A percentile compares a stretch with the other conserved stretches of the same genome.
These are phyloP conservation scores for Tagetes patula DNA, from an alignment of 129 eudicot species.

Conservation along the genomic window DNA sequence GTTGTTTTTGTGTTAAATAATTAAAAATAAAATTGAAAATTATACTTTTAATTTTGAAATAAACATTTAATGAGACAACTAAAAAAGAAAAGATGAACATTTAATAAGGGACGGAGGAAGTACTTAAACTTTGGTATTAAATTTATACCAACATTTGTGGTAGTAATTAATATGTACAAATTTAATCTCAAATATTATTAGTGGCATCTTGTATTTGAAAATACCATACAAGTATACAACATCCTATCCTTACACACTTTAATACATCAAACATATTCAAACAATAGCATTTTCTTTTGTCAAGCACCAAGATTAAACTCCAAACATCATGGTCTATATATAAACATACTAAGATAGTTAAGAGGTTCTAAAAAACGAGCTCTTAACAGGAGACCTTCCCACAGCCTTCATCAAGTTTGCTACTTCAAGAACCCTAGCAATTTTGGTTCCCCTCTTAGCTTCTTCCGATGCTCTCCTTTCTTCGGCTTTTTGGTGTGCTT, in stretches of 20 bases:
- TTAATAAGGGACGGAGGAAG: no score
- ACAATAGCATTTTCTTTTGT: not conserved
- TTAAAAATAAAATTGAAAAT: no score
- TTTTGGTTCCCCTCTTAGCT: constrained; percentile 81
- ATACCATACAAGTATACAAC: constrained; percentile 39
- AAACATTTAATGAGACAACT: no score
- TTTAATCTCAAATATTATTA: constrained; percentile 14
- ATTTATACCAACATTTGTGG: not conserved
- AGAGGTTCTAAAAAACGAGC: constrained; percentile 50
- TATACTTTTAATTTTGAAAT: no score
- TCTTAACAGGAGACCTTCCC: constrained; percentile 75
- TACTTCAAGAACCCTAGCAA: constrained; percentile 72
- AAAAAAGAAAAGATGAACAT: no score
- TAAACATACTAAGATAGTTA: constrained; percentile 11
- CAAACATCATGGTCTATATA: constrained; percentile 10
- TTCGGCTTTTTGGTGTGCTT: constrained; percentile 85
- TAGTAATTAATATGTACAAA: constrained; percentile 7
- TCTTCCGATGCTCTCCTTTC: constrained; percentile 87
- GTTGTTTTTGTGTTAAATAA: no score
- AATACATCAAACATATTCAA: not conserved
- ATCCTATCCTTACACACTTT: constrained; percentile 14
- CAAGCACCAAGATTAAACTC: constrained; percentile 7
- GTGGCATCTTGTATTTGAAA: constrained; percentile 30
- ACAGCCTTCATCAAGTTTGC: constrained; percentile 81
- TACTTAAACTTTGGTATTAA: no score